These are phyloP conservation scores for Neoboletus subvelutipes DNA, from an alignment of 768 basidiomycete genomes.

Conservation along the genomic window DNA sequence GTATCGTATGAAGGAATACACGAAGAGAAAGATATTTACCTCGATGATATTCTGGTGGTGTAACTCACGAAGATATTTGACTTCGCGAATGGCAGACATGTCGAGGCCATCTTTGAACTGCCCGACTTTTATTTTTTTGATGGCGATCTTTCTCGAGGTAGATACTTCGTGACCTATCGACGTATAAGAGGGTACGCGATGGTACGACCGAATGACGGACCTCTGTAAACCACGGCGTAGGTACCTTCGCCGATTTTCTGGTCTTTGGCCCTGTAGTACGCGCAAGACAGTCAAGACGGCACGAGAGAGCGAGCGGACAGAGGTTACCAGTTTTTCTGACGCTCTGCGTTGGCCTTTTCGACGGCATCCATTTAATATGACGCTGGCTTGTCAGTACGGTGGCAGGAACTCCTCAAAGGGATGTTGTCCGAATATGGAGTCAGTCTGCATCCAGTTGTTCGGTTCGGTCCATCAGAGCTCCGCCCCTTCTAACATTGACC, in stretches of 20 bases:
- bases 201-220: constrained; percentile 37
- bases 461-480: not conserved
- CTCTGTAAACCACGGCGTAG: constrained; percentile 94
- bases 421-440: constrained; percentile 1
- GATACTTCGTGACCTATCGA: constrained; percentile 65
- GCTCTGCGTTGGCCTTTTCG: constrained; percentile 71
- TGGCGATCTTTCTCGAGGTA: constrained; percentile 84
- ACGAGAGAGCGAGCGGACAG: not conserved
- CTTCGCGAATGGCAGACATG: constrained; percentile 98
- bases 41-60: constrained; percentile 95
- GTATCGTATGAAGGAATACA: not conserved
- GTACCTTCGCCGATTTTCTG: constrained; percentile 88
- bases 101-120: constrained; percentile 98
- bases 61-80: constrained; percentile 93
- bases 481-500: not conserved
- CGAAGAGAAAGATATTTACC: constrained; percentile 40
- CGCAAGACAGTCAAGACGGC: constrained; percentile 11
- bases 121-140: constrained; percentile 97
- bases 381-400: no score
- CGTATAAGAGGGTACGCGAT: not conserved
- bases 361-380: constrained; percentile 65
- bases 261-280: constrained; percentile 65
- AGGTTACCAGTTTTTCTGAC: constrained; percentile 65
- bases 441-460: not conserved
- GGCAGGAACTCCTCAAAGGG: constrained; percentile 1